phyloP scores from a whole-genome alignment of 257 asterid genomes.

The Oldenlandia corymbosa region DNA sequence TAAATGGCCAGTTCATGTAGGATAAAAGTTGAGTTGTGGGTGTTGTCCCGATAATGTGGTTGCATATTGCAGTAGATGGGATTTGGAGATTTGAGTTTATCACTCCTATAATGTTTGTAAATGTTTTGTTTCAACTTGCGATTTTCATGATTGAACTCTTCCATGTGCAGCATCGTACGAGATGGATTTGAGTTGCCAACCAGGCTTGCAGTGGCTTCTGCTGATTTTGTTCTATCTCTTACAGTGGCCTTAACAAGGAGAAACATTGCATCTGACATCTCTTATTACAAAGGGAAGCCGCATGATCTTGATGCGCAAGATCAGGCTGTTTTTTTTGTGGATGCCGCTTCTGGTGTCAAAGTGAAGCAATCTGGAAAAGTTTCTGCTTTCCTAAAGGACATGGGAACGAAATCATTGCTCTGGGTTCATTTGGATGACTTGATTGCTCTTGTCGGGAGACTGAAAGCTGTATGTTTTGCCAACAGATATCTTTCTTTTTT shows the following conservation, averaged over 20 bases:
- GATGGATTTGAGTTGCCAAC: slow-evolving; percentile 90
- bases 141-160: slow-evolving; percentile 25
- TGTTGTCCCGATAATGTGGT: no score
- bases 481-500: background rate
- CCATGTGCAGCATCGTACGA: slow-evolving; percentile 53
- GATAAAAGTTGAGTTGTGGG: no score
- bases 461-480: slow-evolving; percentile 55
- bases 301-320: slow-evolving; percentile 27
- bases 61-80: background rate
- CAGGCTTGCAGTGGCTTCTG: slow-evolving; percentile 86
- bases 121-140: background rate
- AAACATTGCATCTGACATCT: slow-evolving; percentile 30
- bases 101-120: no score
- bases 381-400: slow-evolving; percentile 31
- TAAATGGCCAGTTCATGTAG: no score
- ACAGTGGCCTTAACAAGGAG: slow-evolving; percentile 62
- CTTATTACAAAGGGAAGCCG: slow-evolving; percentile 40
- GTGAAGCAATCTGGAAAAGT: slow-evolving; percentile 30
- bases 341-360: slow-evolving; percentile 28
- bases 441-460: slow-evolving; percentile 60
- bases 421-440: slow-evolving; percentile 67
- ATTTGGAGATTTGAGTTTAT: background rate
- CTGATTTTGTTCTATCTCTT: slow-evolving; percentile 71
- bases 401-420: slow-evolving; percentile 62
- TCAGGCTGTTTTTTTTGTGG: slow-evolving; percentile 29